phyloP scores from a whole-genome alignment of 257 asterid species.

The Orobanche coerulescens region DNA sequence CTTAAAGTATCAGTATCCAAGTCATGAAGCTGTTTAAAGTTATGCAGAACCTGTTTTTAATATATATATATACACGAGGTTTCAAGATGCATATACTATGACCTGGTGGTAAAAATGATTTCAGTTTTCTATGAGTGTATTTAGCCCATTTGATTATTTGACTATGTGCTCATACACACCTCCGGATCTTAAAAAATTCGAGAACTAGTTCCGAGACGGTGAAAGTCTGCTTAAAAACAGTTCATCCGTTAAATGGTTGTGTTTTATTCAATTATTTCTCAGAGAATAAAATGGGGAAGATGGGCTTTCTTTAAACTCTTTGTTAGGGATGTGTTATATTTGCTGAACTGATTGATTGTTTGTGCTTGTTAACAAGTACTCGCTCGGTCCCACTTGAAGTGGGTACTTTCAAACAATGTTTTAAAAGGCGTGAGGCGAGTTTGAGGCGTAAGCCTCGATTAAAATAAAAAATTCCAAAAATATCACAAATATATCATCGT shows the following conservation, averaged over 20 bases:
- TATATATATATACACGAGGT: slow-evolving; percentile 1
- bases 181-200: neutral
- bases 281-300: neutral
- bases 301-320: neutral
- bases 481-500: too few relatives aligned
- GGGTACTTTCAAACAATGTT: too few relatives aligned
- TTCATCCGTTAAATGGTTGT: too few relatives aligned
- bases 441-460: too few relatives aligned
- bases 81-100: neutral
- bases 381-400: too few relatives aligned
- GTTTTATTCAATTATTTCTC: neutral
- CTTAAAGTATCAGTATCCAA: neutral
- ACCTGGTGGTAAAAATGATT: neutral
- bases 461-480: too few relatives aligned
- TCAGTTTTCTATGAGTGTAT: neutral
- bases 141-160: neutral
- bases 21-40: slow-evolving; percentile 2
- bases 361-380: too few relatives aligned
- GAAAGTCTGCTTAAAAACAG: too few relatives aligned
- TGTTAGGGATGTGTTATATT: neutral
- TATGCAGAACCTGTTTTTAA: slow-evolving; percentile 8
- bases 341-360: too few relatives aligned
- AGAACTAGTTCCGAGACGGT: too few relatives aligned
- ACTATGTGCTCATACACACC: neutral
- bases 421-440: too few relatives aligned